phyloP scores from a whole-genome alignment of 106 monocot genomes.

The Xerophyta viscosa region DNA sequence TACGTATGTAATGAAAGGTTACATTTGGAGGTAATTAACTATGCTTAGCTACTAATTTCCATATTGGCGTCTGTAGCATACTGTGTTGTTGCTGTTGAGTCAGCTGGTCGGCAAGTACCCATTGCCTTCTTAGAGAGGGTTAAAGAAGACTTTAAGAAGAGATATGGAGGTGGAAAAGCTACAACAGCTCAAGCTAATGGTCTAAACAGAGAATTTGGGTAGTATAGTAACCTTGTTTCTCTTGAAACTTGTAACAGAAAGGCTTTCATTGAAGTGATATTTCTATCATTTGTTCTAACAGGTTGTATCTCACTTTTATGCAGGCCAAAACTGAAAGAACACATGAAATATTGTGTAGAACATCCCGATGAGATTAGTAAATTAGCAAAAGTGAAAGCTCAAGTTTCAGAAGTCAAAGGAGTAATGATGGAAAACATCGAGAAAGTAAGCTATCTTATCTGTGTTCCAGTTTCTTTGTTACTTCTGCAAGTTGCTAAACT shows the following conservation, averaged over 20 bases:
- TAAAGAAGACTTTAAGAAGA: conserved; percentile 71
- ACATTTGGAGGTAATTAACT: too few relatives aligned
- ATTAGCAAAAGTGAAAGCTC: conserved; percentile 74
- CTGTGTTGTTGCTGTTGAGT: conserved; percentile 69
- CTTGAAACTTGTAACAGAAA: too few relatives aligned
- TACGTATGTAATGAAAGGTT: too few relatives aligned
- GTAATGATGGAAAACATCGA: conserved; percentile 89
- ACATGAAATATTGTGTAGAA: conserved; percentile 81
- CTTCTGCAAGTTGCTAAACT: too few relatives aligned
- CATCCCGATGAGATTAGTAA: conserved; percentile 83
- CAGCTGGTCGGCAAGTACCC: conserved; percentile 60
- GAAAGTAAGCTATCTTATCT: conserved; percentile 44
- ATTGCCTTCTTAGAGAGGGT: conserved; percentile 76
- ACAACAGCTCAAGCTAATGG: conserved; percentile 51
- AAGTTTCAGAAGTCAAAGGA: conserved; percentile 82
- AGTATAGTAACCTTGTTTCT: not conserved
- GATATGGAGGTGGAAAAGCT: conserved; percentile 77
- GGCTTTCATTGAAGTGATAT: not conserved
- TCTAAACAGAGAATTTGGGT: conserved; percentile 73
- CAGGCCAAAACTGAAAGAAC: conserved; percentile 77
- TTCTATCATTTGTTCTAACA: not conserved
- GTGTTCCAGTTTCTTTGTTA: too few relatives aligned
- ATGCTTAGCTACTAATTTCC: too few relatives aligned
- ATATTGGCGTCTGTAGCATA: too few relatives aligned
- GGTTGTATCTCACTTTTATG: not conserved